phyloP scores from a whole-genome alignment of 78 protist species.

The Emiliania huxleyi region DNA sequence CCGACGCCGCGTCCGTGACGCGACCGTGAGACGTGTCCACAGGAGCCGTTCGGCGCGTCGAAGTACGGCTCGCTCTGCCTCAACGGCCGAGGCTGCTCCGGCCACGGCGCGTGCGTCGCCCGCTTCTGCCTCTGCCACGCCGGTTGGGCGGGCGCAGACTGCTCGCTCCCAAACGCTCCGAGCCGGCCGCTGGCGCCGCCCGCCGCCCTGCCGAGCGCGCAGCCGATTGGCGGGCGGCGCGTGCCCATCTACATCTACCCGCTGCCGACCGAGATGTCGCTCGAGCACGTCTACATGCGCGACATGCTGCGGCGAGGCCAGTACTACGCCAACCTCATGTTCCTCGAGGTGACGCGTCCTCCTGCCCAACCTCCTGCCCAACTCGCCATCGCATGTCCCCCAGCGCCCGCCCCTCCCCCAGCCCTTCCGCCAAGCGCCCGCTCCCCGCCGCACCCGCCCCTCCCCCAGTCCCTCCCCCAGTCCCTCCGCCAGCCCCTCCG shows the following conservation, averaged over 20 bases:
- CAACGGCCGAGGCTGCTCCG: background rate
- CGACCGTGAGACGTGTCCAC: no score
- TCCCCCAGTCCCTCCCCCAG: no score
- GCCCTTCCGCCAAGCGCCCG: no score
- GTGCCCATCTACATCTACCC: background rate
- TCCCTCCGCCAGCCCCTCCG: no score
- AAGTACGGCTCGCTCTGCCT: background rate
- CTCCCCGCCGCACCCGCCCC: no score
- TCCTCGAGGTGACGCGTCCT: no score
- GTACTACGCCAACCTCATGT: conserved; percentile 21
- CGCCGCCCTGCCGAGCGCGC: background rate
- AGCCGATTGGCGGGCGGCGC: background rate
- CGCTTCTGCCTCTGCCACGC: conserved; percentile 9
- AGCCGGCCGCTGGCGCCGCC: background rate
- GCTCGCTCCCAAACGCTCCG: background rate
- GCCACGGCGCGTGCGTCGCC: background rate
- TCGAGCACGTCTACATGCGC: conserved; percentile 4
- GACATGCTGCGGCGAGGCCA: conserved; percentile 5
- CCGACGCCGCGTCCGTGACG: no score
- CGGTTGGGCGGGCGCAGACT: background rate
- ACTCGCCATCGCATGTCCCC: no score
- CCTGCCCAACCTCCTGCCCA: no score
- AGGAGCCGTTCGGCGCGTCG: background rate
- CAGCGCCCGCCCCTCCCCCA: no score
- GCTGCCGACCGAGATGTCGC: conserved; percentile 4